Base-by-base conservation (phyloP, 352 stramenopile genomes). In the Globisporangium barbulae region DNA sequence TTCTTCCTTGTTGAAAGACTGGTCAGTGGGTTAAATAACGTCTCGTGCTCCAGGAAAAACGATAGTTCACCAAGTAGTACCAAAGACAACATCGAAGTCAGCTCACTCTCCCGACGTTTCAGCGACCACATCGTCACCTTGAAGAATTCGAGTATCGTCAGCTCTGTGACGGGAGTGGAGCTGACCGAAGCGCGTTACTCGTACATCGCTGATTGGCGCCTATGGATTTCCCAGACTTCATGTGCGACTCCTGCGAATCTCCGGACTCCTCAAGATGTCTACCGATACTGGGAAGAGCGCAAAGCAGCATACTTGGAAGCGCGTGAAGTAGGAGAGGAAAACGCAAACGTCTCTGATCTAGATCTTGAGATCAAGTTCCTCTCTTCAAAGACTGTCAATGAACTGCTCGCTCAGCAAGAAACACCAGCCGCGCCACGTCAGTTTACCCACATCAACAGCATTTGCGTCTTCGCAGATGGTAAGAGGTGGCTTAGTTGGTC, bases 381-480 rank as follows among this genome's bases (percentile, higher is more conserved):
- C 7, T 69, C 76, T 28, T 63, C 75, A 9, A 52, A 73, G 13
- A 69, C 72, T 2, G 66, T 85, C 6, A 63, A 68, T 17, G 45
- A 68, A 19, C 54, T 88, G 13, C 61, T 87, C 9, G 44, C 63
- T 1, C 47, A 81, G 47, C 33, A 65, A 5, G 39, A 73, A 49
- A 41, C 48, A 8, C 48, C 30, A 9, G 57, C 68, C 21, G 48
- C 72, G 9, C 62, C 65, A 21, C 68, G n/a, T 15, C 50, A 52
- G 0, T 82, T 89, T 45, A 66, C 82, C 21, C 73, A 79, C 8
- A 70, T 89, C 48, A 93, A 93, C 67, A 78, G 74, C 31, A 89
- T 93, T 45, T 93, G 84, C 61, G 86, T 93, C 48, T 88, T 91
- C 45, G 78, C 78, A 6, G 73, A 89, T 64, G 79, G 81, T 89